These are phyloP conservation scores for Groenewaldozyma tartarivorans DNA, from an alignment of 805 yeast genomes.

Conservation along the genomic window DNA sequence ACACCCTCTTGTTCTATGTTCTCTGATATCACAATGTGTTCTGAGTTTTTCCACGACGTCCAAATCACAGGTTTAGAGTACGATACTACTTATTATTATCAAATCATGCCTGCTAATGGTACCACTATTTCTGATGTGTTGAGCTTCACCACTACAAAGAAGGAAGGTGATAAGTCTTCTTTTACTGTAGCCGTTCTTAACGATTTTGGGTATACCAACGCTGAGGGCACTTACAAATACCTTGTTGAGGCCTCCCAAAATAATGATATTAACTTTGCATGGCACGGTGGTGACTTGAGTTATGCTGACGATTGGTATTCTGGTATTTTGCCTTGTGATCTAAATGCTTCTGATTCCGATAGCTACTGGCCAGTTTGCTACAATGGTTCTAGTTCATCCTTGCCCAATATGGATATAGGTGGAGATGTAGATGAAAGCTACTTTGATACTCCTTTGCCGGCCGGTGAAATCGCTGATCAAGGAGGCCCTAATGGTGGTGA, in stretches of 20 bases:
- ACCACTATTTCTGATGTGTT: conserved; percentile 7
- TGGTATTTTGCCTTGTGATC: conserved; percentile 6
- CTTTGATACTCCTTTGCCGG: conserved; percentile 9
- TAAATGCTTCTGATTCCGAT: conserved; percentile 2
- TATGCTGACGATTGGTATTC: conserved; percentile 11
- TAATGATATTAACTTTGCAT: conserved; percentile 5
- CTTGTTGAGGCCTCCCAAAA: conserved; percentile 3
- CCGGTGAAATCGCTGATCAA: conserved; percentile 9
- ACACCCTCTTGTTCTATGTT: conserved; percentile 16
- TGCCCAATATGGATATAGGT: conserved; percentile 9
- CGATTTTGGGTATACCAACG: conserved; percentile 12
- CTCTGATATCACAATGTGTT: conserved; percentile 9
- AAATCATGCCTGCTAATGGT: conserved; percentile 12
- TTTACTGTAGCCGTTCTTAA: conserved; percentile 10
- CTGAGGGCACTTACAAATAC: conserved; percentile 7
- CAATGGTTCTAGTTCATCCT: conserved; percentile 10
- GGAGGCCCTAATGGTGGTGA: conserved; percentile 12
- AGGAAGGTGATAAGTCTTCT: conserved; percentile 4
- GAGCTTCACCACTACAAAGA: conserved; percentile 7
- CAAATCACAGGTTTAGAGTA: conserved; percentile 16
- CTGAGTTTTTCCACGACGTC: conserved; percentile 19
- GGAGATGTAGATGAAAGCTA: conserved; percentile 6
- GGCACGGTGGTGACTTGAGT: conserved; percentile 11
- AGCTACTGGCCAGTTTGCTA: conserved; percentile 13
- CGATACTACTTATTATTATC: conserved; percentile 19